A percentile compares a stretch with the other conserved stretches of the same genome.
Evolutionary conservation across 2,329 filamentous ascomycete species (phyloP).

Genomic region (Colletotrichum horii): DNA sequence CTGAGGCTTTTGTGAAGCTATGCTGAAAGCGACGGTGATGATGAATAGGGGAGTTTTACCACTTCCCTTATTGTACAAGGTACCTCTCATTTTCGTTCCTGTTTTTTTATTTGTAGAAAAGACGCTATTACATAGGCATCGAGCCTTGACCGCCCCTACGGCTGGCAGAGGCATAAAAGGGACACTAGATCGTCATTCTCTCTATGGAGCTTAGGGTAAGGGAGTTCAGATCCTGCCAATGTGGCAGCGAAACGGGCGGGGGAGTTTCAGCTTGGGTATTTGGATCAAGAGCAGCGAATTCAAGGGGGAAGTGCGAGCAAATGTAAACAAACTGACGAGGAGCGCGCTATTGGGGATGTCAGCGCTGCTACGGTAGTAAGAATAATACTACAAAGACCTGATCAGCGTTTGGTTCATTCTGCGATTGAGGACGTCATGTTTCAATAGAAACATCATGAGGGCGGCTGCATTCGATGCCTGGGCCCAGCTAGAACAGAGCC

Average conservation of each 20-base stretch:
- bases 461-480: background rate
- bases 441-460: background rate
- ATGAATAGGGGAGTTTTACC: background rate
- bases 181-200: background rate
- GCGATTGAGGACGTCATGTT: background rate
- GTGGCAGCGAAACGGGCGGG: slow-evolving; percentile 1
- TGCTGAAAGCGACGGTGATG: background rate
- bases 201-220: background rate
- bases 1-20: background rate
- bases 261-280: slow-evolving; percentile 2
- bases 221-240: slow-evolving; percentile 13
- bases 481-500: background rate
- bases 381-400: slow-evolving; percentile 6
- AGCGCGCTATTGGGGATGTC: background rate
- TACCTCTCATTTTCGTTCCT: slow-evolving; percentile 5
- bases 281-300: background rate
- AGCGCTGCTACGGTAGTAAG: background rate
- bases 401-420: background rate
- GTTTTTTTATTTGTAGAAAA: slow-evolving; percentile 1
- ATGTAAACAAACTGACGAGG: background rate
- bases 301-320: background rate
- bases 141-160: background rate
- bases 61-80: background rate
- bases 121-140: slow-evolving; percentile 8
- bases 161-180: background rate